phyloP scores from a whole-genome alignment of 2,329 filamentous ascomycete species.

The Calycina herbarum region DNA sequence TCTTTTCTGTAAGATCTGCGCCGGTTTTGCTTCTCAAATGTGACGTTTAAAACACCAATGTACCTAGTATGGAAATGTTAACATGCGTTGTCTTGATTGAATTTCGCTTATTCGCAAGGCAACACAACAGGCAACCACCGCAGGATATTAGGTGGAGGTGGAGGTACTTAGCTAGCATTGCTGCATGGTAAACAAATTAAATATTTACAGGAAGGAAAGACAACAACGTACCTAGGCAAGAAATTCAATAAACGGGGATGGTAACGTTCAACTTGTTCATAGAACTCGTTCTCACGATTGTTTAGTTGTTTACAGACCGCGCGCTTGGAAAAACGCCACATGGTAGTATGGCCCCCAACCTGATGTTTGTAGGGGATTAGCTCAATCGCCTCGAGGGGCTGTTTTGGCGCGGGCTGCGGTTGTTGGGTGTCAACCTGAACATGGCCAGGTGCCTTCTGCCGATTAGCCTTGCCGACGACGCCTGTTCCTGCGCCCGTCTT shows the following conservation, averaged over 20 bases:
- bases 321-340: conserved; percentile 92
- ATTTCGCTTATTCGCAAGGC: not conserved
- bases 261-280: conserved; percentile 89
- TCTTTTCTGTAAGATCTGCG: conserved; percentile 57
- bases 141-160: not conserved
- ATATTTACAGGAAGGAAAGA: conserved; percentile 9
- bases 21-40: conserved; percentile 81
- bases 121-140: not conserved
- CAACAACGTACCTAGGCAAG: conserved; percentile 70
- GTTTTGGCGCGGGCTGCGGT: conserved; percentile 31
- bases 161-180: not conserved
- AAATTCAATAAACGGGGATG: conserved; percentile 90
- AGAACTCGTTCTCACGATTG: conserved; percentile 97
- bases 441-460: not conserved
- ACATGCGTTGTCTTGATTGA: conserved; percentile 7
- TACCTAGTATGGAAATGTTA: conserved; percentile 59
- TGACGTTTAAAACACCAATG: conserved; percentile 95
- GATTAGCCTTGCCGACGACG: conserved; percentile 5
- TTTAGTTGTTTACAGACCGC: conserved; percentile 98
- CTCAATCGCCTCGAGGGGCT: conserved; percentile 85
- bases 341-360: conserved; percentile 92
- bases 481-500: conserved; percentile 17
- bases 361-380: conserved; percentile 97
- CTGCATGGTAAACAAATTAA: not conserved
- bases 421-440: conserved; percentile 1